These are phyloP conservation scores for Keithomyces neogunnii DNA, from an alignment of 2,329 filamentous ascomycete species.

Conservation along the genomic window DNA sequence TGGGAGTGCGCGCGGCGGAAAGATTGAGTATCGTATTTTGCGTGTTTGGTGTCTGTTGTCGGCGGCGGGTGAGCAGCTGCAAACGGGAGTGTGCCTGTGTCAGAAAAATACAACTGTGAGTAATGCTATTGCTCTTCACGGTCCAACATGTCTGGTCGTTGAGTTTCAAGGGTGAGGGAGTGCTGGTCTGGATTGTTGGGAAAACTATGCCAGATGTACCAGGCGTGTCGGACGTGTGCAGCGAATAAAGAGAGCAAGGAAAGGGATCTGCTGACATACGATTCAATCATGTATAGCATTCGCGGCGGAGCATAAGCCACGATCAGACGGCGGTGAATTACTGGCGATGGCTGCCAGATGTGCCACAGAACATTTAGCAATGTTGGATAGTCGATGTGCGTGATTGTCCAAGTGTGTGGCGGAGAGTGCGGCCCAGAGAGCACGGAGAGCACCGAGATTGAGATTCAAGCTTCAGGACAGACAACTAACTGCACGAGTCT, in stretches of 20 bases:
- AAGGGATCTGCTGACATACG: slow-evolving; percentile 14
- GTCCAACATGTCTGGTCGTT: neutral
- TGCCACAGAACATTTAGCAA: slow-evolving; percentile 17
- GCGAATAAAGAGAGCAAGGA: neutral
- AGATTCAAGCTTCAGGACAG: slow-evolving; percentile 1
- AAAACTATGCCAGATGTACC: neutral
- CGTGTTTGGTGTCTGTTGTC: neutral
- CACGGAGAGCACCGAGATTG: neutral
- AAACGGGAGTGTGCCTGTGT: neutral
- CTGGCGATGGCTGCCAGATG: neutral
- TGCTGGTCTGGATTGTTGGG: neutral
- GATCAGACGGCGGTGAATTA: neutral
- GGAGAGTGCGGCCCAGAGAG: neutral
- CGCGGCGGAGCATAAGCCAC: slow-evolving; percentile 12
- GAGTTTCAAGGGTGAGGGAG: neutral
- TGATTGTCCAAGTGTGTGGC: slow-evolving; percentile 4
- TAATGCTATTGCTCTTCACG: neutral
- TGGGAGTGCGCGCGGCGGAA: neutral
- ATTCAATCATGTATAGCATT: slow-evolving; percentile 18
- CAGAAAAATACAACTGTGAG: neutral
- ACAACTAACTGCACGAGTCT: slow-evolving; percentile 5
- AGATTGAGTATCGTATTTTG: neutral
- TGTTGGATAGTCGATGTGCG: slow-evolving; percentile 15
- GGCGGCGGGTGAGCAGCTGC: neutral
- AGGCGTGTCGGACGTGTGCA: neutral